phyloP scores from a whole-genome alignment of 371 early-diverging fungal genomes.

The Sporodiniella umbellata region DNA sequence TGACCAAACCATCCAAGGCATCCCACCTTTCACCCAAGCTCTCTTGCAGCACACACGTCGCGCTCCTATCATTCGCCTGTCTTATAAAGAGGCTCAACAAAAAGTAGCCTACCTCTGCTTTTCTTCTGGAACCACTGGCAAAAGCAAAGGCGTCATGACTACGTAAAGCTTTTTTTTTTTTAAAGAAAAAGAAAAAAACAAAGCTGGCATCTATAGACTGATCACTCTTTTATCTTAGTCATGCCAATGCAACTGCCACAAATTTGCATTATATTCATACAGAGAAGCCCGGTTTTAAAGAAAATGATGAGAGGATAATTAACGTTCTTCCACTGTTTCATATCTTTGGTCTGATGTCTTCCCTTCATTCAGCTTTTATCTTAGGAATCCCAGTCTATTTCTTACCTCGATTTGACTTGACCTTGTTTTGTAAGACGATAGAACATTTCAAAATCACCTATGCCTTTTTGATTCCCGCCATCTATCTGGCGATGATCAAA shows the following conservation, averaged over 20 bases:
- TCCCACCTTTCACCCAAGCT: constrained; percentile 26
- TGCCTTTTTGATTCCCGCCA: constrained; percentile 76
- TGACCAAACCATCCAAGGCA: constrained; percentile 34
- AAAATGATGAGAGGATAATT: constrained; percentile 23
- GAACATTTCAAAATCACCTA: constrained; percentile 55
- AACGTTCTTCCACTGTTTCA: constrained; percentile 83
- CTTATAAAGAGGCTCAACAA: constrained; percentile 24
- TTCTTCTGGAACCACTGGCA: constrained; percentile 71
- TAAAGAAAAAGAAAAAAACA: background rate
- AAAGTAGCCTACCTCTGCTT: constrained; percentile 71
- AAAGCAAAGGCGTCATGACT: constrained; percentile 77
- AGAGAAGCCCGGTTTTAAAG: constrained; percentile 21
- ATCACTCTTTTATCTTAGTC: constrained; percentile 30
- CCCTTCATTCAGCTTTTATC: constrained; percentile 27
- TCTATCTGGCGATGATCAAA: constrained; percentile 61
- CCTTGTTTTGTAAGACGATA: constrained; percentile 50
- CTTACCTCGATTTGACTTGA: constrained; percentile 66
- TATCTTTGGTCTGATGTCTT: constrained; percentile 38
- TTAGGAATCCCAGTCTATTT: constrained; percentile 46
- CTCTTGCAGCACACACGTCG: constrained; percentile 6
- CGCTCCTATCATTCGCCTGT: constrained; percentile 18
- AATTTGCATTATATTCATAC: constrained; percentile 46
- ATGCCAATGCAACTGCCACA: constrained; percentile 74
- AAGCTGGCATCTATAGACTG: too few relatives aligned
- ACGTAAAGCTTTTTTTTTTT: constrained; percentile 41